Conservation (phyloP, 148 eudicot genomes). For the Rhododendron henanense region DNA sequence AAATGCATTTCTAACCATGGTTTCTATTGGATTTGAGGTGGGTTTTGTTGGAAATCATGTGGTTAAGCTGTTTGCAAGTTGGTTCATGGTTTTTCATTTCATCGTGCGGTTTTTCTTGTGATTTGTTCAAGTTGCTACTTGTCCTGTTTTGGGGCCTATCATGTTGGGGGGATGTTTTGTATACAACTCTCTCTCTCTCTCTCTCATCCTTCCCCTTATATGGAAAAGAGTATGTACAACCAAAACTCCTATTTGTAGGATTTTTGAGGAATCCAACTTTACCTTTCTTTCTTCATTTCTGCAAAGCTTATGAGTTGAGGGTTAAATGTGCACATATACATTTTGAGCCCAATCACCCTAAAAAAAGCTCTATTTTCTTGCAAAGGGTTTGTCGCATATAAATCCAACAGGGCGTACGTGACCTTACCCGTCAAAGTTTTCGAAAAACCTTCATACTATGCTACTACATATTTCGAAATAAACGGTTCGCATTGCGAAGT, state of each 20-base stretch:
- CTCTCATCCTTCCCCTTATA: not conserved
- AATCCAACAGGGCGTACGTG: not conserved
- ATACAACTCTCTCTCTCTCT: not conserved
- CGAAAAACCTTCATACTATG: not conserved
- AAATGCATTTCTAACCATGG: not conserved
- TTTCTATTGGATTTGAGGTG: constrained; percentile 3
- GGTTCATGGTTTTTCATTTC: constrained; percentile 1
- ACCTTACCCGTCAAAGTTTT: no score
- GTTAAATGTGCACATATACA: not conserved
- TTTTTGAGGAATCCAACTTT: not conserved
- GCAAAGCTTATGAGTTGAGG: not conserved
- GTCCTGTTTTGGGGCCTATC: not conserved
- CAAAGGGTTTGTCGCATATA: not conserved
- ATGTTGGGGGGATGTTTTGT: not conserved
- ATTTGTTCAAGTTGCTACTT: not conserved
- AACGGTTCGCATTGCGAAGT: not conserved
- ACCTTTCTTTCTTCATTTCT: not conserved
- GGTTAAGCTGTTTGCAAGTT: constrained; percentile 4
- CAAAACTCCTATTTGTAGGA: not conserved
- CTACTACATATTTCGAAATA: no score
- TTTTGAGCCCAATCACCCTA: not conserved
- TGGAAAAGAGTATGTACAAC: not conserved
- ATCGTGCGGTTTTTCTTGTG: not conserved
- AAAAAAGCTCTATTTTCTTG: not conserved
- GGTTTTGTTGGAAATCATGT: constrained; percentile 2